Evolutionary conservation across 2,329 filamentous ascomycete genomes (phyloP).

Genomic region (Colletotrichum orchidophilum): DNA sequence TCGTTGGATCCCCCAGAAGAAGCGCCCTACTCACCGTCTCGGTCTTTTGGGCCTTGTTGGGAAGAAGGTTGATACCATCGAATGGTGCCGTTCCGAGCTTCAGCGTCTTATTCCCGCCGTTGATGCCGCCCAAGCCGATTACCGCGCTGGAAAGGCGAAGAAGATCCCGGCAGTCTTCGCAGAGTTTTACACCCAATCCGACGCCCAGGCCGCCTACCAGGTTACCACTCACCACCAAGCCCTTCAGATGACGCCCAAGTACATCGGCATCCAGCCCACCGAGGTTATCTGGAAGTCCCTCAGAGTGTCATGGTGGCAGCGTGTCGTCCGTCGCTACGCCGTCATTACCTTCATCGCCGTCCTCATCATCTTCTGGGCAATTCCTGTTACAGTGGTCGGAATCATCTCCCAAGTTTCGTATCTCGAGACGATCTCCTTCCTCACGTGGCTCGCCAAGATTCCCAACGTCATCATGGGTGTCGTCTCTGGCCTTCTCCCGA

Average conservation of each 20-base stretch:
- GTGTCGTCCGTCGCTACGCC: constrained; percentile 75
- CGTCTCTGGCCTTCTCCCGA: constrained; percentile 84
- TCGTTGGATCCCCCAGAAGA: constrained; percentile 77
- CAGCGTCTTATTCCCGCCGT: constrained; percentile 76
- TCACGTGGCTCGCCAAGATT: constrained; percentile 76
- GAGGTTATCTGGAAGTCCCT: constrained; percentile 92
- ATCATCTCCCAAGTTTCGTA: constrained; percentile 84
- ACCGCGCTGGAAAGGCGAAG: constrained; percentile 71
- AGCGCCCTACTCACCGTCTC: constrained; percentile 79
- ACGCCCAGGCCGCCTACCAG: constrained; percentile 88
- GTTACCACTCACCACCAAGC: constrained; percentile 87
- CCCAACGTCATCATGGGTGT: constrained; percentile 80
- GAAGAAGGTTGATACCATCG: constrained; percentile 92
- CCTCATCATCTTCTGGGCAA: constrained; percentile 87
- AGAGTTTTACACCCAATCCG: constrained; percentile 84
- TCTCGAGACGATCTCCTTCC: constrained; percentile 72
- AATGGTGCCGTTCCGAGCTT: constrained; percentile 83
- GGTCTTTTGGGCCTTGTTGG: constrained; percentile 68
- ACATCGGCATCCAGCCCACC: constrained; percentile 81
- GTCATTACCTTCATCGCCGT: constrained; percentile 78
- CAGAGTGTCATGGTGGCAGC: constrained; percentile 86
- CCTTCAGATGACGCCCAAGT: constrained; percentile 86
- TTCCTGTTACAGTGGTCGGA: constrained; percentile 82
- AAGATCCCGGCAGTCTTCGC: constrained; percentile 85
- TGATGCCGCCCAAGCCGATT: constrained; percentile 72